Base-by-base conservation (phyloP, 2,329 filamentous ascomycete genomes). In the Stemphylium vesicarium region DNA sequence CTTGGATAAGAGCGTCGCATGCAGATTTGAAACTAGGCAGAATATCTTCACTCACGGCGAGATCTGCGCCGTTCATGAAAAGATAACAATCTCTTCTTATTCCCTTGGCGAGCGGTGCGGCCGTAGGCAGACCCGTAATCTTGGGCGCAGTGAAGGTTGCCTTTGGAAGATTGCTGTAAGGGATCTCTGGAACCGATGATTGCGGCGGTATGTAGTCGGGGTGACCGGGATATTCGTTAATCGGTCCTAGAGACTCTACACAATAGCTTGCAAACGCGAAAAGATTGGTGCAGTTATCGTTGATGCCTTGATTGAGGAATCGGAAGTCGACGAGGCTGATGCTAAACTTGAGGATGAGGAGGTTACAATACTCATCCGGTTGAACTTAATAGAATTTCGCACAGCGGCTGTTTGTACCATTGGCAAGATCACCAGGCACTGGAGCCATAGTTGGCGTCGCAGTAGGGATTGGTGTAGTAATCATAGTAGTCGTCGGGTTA, bases 211-310 rank as follows among this genome's bases (percentile, higher is more conserved):
- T 45, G 33, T 51, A 44, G 48, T 51, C 36, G 37, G 50, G 38
- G n/a, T 55, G 31, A 20, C 46, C 32, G 2, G 48, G 42, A 31
- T 40, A 56, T 13, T 42, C 35, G 15, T 42, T 44, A 1, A 55
- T 16, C 7, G 13, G 13, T 16, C 53, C 53, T 7, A 57, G 20
- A 6, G 53, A 20, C 40, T 39, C 35, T 18, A 57, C 49, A 46
- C 50, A 57, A 13, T 57, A 57, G 39, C 33, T 45, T 4, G n/a
- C n/a, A 32, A 22, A 12, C 3, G 22, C 4, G 3, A 40, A 39
- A 3, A 57, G 54, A 15, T 57, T 57, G 1, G 49, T 53, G 44
- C 44, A 57, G 10, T 53, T 57, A 2, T 20, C 11, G 39, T 53
- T 46, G 39, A 57, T 41, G 12, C 6, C 11, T 45, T n/a, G 38